Percentiles rank a stretch among this genome's conserved stretches.
Evolutionary conservation across 768 basidiomycete species (phyloP).

Genomic region (Tylopilus rubrobrunneus): DNA sequence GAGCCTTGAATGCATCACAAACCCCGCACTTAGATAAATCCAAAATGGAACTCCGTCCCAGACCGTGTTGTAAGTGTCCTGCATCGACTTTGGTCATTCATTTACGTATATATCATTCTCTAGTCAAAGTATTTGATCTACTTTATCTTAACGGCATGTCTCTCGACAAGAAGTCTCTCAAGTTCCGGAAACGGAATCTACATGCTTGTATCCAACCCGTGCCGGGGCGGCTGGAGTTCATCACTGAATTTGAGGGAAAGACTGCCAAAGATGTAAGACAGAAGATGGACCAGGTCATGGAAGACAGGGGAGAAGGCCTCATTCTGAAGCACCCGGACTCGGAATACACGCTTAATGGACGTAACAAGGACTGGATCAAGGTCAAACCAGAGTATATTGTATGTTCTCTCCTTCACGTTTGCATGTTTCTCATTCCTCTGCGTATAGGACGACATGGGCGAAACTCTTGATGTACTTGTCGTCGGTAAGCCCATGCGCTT

Average conservation of each 20-base stretch:
- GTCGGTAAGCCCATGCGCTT: slow-evolving; percentile 52
- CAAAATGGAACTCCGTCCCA: slow-evolving; percentile 65
- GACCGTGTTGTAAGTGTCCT: slow-evolving; percentile 79
- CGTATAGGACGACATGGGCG: slow-evolving; percentile 80
- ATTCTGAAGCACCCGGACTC: slow-evolving; percentile 84
- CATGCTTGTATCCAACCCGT: slow-evolving; percentile 62
- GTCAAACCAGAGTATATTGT: slow-evolving; percentile 90
- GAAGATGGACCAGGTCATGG: slow-evolving; percentile 82
- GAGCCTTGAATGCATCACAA: background rate
- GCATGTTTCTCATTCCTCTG: background rate
- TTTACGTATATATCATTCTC: background rate
- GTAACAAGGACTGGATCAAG: slow-evolving; percentile 94
- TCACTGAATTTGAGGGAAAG: slow-evolving; percentile 65
- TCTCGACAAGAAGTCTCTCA: slow-evolving; percentile 65
- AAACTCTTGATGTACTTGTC: slow-evolving; percentile 89
- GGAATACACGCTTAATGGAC: slow-evolving; percentile 79
- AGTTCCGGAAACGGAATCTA: slow-evolving; percentile 78
- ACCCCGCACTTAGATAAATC: slow-evolving; percentile 51
- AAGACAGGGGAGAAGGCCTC: slow-evolving; percentile 83
- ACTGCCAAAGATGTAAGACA: slow-evolving; percentile 77
- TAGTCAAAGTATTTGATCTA: slow-evolving; percentile 96
- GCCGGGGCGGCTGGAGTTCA: slow-evolving; percentile 78
- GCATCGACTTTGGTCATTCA: background rate
- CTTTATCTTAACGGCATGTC: slow-evolving; percentile 84
- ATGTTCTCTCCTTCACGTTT: slow-evolving; percentile 5